A percentile compares a stretch with the other conserved stretches of the same genome.
Conservation (phyloP, 352 stramenopile species). For the Discostella stelligera region DNA sequence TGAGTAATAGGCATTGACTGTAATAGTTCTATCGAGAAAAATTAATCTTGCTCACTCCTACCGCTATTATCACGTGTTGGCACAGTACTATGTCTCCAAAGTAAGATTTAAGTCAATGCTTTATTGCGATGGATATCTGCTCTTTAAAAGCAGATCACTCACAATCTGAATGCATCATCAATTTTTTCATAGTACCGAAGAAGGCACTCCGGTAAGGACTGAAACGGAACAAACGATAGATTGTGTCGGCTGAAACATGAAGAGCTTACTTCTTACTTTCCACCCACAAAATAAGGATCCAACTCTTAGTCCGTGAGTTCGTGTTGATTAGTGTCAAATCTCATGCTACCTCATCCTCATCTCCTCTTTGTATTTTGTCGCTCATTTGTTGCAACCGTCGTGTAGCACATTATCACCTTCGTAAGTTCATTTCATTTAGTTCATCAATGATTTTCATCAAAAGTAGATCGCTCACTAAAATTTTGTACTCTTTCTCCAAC, state of each 20-base stretch:
- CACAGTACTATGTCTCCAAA: background rate
- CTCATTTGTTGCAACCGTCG: too few relatives aligned
- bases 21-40: background rate
- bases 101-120: background rate
- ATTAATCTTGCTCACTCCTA: background rate
- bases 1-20: background rate
- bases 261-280: background rate
- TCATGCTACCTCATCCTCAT: background rate
- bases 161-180: background rate
- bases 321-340: background rate
- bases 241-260: too few relatives aligned
- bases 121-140: background rate
- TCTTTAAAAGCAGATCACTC: background rate
- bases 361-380: background rate
- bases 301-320: slow-evolving; percentile 1
- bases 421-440: too few relatives aligned
- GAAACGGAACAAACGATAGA: too few relatives aligned
- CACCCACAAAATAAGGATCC: background rate
- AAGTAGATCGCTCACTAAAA: too few relatives aligned
- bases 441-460: too few relatives aligned
- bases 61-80: background rate
- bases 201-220: background rate
- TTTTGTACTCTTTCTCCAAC: too few relatives aligned
- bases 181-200: background rate
- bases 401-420: too few relatives aligned